Base-by-base conservation (phyloP, 2,329 filamentous ascomycete genomes). In the Dactylellina parvicollis region DNA sequence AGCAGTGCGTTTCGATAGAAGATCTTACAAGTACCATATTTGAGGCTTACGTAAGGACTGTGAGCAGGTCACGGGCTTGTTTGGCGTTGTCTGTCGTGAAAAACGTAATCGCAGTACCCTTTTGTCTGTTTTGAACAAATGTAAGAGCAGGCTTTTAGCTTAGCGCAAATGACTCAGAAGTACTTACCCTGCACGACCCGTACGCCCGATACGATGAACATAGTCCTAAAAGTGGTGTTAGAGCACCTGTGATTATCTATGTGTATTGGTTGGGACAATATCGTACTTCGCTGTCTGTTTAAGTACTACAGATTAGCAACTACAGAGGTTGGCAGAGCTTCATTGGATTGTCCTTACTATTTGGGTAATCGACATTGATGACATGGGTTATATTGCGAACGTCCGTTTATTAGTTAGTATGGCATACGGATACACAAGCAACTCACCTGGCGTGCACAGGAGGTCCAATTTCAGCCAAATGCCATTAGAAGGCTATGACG, bases 361-460 rank as follows among this genome's bases (percentile, higher is more conserved):
- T 98, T 82, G 94, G 94, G 84, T 98, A 98, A 83, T 98, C 95
- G 91, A 98, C 97, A 89, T 98, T 98, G 85, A 99, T 88, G 84
- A 99, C 95, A 85, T 99, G 95, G 84, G 95, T 98, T 86, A 99
- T 99, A 87, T 99, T 96, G 85, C 93, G 94, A 86, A 99, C 95
- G 90, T 99, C 95, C 98, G 97, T 81, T 82, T 84, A 81, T 83
- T 87, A 86, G 91, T 96, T 96, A 96, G 92, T 88, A 88, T 83
- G 55, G 20, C 46, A 59, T 20, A 42, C 40, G 70, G 64, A 69
- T 46, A 62, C 9, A 52, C 28, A 56, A 24, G 14, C 14, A 73
- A 74, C 70, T 74, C 70, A 74, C 70, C 70, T 74, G 62, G 64
- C 62, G 69, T 73, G 60, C 69, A 73, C 69, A 66, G 69, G 52